phyloP scores from a whole-genome alignment of 1,139 yeast species.

The Ogataea hybrid region DNA sequence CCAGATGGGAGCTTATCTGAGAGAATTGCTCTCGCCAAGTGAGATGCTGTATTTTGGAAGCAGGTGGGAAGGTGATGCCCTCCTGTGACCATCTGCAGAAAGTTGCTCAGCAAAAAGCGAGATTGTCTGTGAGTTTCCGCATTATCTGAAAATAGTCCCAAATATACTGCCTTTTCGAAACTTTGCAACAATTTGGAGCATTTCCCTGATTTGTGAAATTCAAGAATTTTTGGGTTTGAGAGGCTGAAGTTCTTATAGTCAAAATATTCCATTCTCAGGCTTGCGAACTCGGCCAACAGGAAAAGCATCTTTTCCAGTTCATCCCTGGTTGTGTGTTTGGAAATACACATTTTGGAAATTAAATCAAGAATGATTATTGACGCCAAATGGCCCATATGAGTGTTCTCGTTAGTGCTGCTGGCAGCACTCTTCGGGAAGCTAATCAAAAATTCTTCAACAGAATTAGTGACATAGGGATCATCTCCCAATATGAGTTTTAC shows the following conservation, averaged over 20 bases:
- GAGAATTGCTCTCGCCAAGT: constrained; percentile 48
- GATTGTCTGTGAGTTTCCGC: constrained; percentile 28
- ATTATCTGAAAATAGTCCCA: constrained; percentile 28
- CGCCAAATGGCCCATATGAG: constrained; percentile 23
- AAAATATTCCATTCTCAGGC: constrained; percentile 18
- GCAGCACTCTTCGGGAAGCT: constrained; percentile 26
- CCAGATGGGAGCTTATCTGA: too few relatives aligned
- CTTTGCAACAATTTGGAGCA: constrained; percentile 24
- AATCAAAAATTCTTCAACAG: constrained; percentile 21
- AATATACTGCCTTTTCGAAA: constrained; percentile 26
- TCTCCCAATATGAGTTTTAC: constrained; percentile 18
- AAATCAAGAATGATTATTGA: constrained; percentile 24
- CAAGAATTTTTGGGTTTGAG: constrained; percentile 4
- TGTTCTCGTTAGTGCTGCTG: constrained; percentile 10
- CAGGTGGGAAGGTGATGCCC: constrained; percentile 31
- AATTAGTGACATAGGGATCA: constrained; percentile 19
- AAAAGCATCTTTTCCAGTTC: too few relatives aligned
- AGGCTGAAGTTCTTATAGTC: constrained; percentile 12
- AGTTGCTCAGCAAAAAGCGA: constrained; percentile 23
- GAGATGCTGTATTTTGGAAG: constrained; percentile 39
- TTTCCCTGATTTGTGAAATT: constrained; percentile 19
- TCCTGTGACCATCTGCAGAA: constrained; percentile 21
- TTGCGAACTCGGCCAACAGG: constrained; percentile 23
- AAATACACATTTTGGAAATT: constrained; percentile 23
- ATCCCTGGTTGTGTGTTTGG: constrained; percentile 13